Base-by-base conservation (phyloP, 768 basidiomycete species). In the Boletus reticuloceps region DNA sequence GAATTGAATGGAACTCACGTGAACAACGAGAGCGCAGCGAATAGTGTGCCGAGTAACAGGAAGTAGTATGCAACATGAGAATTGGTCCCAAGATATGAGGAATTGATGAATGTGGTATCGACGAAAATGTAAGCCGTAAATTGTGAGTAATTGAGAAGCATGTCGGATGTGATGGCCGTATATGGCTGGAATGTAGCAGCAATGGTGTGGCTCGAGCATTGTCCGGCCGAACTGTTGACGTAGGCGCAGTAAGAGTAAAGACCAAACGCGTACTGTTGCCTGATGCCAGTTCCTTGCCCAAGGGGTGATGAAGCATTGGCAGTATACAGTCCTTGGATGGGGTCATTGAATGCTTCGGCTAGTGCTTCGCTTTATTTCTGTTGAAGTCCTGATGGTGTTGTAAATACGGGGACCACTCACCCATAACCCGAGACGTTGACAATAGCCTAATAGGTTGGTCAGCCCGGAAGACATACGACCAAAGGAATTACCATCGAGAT, bases 191-290 rank as follows among this genome's bases (percentile, higher is more conserved):
- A 90, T 53, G 75, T 76, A 59, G 76, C 72, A 45, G 82, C 88
- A 31, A 79, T 69, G 32, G 84, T 81, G 40, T 77, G 73, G 63
- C 84, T 85, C 31, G 84, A 79, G 68, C 90, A 92, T 47, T 71
- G 78, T 27, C 89, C 90, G 31, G 74, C 75, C 20, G 78, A 77
- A 40, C 72, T 69, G 58, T 83, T 80, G 60, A 86, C 74, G 62
- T 85, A 91, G 62, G 79, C 90, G 62, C 91, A 93, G 67, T 88
- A 82, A 19, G 84, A 82, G 72, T 92, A 93, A 25, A 93, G 75
- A n/a, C 91, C 91, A 59, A 87, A 92, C 55, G 83, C 74, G 73
- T 93, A 93, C 55, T 77, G 70, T 67, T 85, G 80, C 62, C 90
- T 82, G 53, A 92, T 72, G 19, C 91, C 91, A 14, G 75, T 73